Percentiles rank a stretch among this genome's conserved stretches.
Evolutionary conservation across 2,329 filamentous ascomycete species (phyloP).

Genomic region (Ceratocystis albifundus): DNA sequence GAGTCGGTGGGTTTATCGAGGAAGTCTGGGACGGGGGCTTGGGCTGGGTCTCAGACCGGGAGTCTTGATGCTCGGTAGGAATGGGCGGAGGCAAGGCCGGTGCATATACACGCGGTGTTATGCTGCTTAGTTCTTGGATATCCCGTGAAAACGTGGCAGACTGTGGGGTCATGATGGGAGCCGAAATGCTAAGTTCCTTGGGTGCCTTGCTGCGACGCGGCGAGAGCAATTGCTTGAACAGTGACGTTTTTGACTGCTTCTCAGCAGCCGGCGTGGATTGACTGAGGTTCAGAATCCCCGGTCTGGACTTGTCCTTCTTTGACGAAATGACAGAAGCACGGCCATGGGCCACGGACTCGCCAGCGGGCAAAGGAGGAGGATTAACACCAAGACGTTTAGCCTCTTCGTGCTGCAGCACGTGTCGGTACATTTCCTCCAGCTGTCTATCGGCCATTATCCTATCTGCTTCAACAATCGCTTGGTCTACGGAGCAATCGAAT

Average conservation of each 20-base stretch:
- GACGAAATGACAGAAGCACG: conserved; percentile 19
- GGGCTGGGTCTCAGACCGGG: conserved; percentile 30
- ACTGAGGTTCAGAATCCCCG: conserved; percentile 40
- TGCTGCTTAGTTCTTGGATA: conserved; percentile 45
- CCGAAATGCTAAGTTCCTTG: conserved; percentile 48
- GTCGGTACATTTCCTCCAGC: conserved; percentile 80
- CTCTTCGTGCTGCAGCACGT: conserved; percentile 81
- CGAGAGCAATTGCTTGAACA: conserved; percentile 51
- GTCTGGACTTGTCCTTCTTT: conserved; percentile 41
- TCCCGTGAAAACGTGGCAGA: conserved; percentile 48
- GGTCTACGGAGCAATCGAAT: conserved; percentile 63
- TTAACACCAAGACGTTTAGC: conserved; percentile 46
- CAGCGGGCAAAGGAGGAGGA: conserved; percentile 21
- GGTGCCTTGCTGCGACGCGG: conserved; percentile 38
- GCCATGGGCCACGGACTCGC: neutral
- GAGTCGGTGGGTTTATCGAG: conserved; percentile 26
- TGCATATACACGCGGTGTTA: conserved; percentile 47
- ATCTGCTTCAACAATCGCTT: conserved; percentile 62
- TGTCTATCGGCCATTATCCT: conserved; percentile 65
- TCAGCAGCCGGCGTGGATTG: conserved; percentile 32
- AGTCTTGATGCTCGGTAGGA: conserved; percentile 30
- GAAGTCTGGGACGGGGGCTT: conserved; percentile 21
- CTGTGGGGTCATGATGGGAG: conserved; percentile 53
- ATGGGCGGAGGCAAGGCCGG: conserved; percentile 44
- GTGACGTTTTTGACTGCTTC: conserved; percentile 46